A percentile compares a stretch with the other conserved stretches of the same genome.
Conservation (phyloP, 2,329 filamentous ascomycete genomes). For the Purpureocillium lavendulum region DNA sequence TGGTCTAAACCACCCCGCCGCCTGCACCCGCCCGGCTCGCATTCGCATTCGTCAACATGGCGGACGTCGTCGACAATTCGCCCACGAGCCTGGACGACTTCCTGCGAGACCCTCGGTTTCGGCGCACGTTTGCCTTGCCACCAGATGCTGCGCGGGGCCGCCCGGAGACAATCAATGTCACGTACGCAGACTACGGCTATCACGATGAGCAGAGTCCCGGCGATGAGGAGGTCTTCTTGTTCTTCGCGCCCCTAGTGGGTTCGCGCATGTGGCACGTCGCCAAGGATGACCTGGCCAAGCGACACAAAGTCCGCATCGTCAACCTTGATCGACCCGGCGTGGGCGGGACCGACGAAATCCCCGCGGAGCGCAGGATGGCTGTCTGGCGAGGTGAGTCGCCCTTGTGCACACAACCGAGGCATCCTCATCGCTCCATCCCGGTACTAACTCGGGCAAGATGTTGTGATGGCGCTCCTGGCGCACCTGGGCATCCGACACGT, state of each 20-base stretch:
- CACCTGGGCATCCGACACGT: constrained; percentile 23
- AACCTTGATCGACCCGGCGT: constrained; percentile 25
- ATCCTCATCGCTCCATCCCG: background rate
- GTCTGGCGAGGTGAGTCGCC: constrained; percentile 20
- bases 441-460: constrained; percentile 8
- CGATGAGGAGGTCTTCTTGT: constrained; percentile 18
- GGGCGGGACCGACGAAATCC: constrained; percentile 21
- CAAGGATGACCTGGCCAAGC: constrained; percentile 22
- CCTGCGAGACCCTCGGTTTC: constrained; percentile 14
- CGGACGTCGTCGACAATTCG: background rate
- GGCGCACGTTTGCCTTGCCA: constrained; percentile 12
- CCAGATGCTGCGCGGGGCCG: constrained; percentile 8
- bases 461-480: constrained; percentile 20
- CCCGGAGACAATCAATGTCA: constrained; percentile 7
- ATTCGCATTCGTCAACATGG: background rate
- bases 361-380: constrained; percentile 11
- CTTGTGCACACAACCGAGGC: too few relatives aligned
- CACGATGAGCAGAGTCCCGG: constrained; percentile 15
- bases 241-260: constrained; percentile 18
- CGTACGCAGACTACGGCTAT: constrained; percentile 23
- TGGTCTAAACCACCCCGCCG: background rate
- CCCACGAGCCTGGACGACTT: background rate
- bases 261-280: constrained; percentile 20
- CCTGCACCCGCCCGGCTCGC: background rate
- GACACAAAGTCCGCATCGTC: constrained; percentile 23